Evolutionary conservation across 345 rosid species (phyloP), one percentile per base, ranked within the genome.

Genomic region (Ceriops tagal): DNA sequence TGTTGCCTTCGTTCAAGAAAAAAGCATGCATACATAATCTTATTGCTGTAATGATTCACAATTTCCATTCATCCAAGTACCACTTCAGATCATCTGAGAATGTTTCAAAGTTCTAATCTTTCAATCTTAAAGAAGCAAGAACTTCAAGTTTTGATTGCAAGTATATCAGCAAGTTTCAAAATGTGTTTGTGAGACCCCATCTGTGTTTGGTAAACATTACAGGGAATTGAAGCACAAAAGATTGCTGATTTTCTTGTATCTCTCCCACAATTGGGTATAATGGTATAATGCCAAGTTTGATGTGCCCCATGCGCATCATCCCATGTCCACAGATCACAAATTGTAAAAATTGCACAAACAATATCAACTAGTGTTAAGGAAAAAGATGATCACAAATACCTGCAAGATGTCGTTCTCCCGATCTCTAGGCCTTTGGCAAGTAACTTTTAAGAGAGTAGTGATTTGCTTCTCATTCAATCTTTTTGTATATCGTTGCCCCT

Each of bases 341-440:
- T 34, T 8, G 5, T 53, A 30, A 46, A 32, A 19, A 55, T 26
- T 30, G 18, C 27, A 43, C 59, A 21, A 60, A 31, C 27, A 24
- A 15, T 5, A 22, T 55, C 56, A 24, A 18, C 19, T 21, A 13
- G 26, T 6, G 24, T 31, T 4, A 53, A 53, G 24, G 28, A 22
- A 18, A 10, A 66, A 30, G 26, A 37, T 30, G 57, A 46, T 49
- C 26, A 60, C 15, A 37, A 15, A 30, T 75, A 92, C 97, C 90
- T 72, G 80, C 67, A 92, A 79, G 49, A 96, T 96, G 68, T 92
- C 97, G 65, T 84, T 80, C 81, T 96, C 99, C 53, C 95, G 73
- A 81, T 92, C 99, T 61, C 95, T 82, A 31, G 99, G 99, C 68
- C 99, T 83, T 76, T 96, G 99, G 77, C 99, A 92, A 21, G 99